Evolutionary conservation across 352 stramenopile genomes (phyloP).

Genomic region (Globisporangium yorkense): DNA sequence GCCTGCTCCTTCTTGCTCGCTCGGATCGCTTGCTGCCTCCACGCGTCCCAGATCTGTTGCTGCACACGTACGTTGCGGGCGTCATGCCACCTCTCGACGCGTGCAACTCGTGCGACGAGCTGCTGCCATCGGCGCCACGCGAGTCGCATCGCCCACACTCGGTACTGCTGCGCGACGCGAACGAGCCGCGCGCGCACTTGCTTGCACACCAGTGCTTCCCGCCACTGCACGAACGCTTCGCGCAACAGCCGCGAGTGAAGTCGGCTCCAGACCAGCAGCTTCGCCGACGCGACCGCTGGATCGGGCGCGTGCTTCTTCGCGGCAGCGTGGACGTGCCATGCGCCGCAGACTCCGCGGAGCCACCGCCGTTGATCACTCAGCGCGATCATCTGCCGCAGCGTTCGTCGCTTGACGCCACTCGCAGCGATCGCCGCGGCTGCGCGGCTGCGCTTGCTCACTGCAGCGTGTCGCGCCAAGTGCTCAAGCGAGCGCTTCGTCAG

Average conservation of each 20-base stretch:
- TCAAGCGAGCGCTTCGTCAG: slow-evolving; percentile 12
- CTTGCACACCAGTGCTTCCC: not conserved
- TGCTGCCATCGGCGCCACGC: slow-evolving; percentile 10
- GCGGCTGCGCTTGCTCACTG: not conserved
- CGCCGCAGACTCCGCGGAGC: slow-evolving; percentile 1
- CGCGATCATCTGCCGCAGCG: not conserved
- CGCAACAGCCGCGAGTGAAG: slow-evolving; percentile 3
- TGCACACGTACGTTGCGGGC: not conserved
- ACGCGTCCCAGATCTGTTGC: slow-evolving; percentile 2
- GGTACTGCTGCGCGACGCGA: not conserved
- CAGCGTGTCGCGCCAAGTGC: slow-evolving; percentile 5
- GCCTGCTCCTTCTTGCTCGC: slow-evolving; percentile 4
- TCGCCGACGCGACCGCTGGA: not conserved
- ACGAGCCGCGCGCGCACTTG: not conserved
- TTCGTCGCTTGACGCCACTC: not conserved
- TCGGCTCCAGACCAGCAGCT: slow-evolving; percentile 5
- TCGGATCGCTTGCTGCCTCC: slow-evolving; percentile 1
- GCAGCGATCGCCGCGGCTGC: not conserved
- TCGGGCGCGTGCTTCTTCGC: not conserved
- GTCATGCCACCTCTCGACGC: not conserved
- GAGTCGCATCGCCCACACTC: not conserved
- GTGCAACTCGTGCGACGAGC: not conserved
- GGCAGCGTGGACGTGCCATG: not conserved
- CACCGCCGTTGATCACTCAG: not conserved
- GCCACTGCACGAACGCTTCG: slow-evolving; percentile 9